Percentiles rank a stretch among this genome's conserved stretches.
Evolutionary conservation across 1,284 basidiomycete genomes (phyloP).

Genomic region (Paramarasmius palmivorus): DNA sequence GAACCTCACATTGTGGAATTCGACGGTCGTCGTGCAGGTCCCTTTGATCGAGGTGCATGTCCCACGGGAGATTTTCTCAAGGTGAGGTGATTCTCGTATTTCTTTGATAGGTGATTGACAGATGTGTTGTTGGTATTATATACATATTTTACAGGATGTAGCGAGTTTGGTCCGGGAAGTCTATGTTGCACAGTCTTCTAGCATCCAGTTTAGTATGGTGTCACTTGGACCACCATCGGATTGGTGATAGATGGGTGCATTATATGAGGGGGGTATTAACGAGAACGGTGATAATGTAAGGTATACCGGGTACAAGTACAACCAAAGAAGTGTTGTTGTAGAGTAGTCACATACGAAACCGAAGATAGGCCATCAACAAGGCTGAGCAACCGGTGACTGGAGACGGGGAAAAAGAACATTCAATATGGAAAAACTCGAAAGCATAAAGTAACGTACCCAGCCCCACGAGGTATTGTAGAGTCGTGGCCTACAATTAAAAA

Average conservation of each 20-base stretch:
- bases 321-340: too few species aligned
- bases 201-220: slow-evolving; percentile 59
- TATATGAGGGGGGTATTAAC: not conserved
- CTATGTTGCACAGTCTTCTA: slow-evolving; percentile 59
- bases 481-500: slow-evolving; percentile 59
- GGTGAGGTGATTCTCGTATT: slow-evolving; percentile 45
- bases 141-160: slow-evolving; percentile 51
- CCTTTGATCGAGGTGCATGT: slow-evolving; percentile 71
- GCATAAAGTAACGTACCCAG: slow-evolving; percentile 57
- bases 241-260: too few species aligned
- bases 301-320: too few species aligned
- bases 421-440: slow-evolving; percentile 3
- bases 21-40: slow-evolving; percentile 75
- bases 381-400: slow-evolving; percentile 87
- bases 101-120: slow-evolving; percentile 2
- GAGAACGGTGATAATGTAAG: too few species aligned
- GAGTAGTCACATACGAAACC: slow-evolving; percentile 45
- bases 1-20: slow-evolving; percentile 63
- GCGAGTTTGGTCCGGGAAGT: slow-evolving; percentile 66
- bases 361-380: slow-evolving; percentile 81
- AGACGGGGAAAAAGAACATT: slow-evolving; percentile 15
- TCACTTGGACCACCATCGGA: slow-evolving; percentile 32
- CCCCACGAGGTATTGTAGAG: slow-evolving; percentile 80
- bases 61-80: slow-evolving; percentile 56
- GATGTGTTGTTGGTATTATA: not conserved